Percentiles rank a stretch among this genome's conserved stretches.
Conservation (phyloP, 805 yeast species). For the Ascoidea asiatica region DNA sequence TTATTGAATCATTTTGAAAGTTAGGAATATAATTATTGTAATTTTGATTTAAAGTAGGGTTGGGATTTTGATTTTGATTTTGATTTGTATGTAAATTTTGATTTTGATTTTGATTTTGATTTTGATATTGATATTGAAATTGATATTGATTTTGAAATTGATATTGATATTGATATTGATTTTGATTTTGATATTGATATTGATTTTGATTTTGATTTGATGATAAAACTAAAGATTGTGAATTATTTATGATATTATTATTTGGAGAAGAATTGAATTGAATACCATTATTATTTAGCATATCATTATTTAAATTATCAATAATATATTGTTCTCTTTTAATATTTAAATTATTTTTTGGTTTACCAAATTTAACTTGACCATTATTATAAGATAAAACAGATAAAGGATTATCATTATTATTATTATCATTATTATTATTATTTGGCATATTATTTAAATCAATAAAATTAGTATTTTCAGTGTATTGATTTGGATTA, state of each 20-base stretch:
- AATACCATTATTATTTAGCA: too few relatives aligned
- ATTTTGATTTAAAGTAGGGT: not conserved
- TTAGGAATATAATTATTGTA: not conserved
- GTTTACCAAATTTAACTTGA: too few relatives aligned
- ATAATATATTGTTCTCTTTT: too few relatives aligned
- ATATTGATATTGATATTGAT: conserved; percentile 8
- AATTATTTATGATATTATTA: too few relatives aligned
- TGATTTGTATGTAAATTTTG: not conserved
- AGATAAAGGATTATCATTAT: too few relatives aligned
- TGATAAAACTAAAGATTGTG: too few relatives aligned
- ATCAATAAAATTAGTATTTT: conserved; percentile 10
- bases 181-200: conserved; percentile 5
- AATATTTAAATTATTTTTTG: too few relatives aligned
- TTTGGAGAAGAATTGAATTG: too few relatives aligned
- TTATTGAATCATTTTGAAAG: not conserved
- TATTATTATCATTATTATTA: too few relatives aligned
- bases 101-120: not conserved
- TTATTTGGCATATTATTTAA: too few relatives aligned
- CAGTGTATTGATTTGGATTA: conserved; percentile 18
- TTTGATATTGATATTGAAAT: not conserved
- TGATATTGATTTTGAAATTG: conserved; percentile 3
- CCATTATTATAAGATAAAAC: too few relatives aligned
- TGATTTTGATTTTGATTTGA: not conserved
- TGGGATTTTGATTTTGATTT: not conserved
- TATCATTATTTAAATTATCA: too few relatives aligned